Evolutionary conservation across 345 rosid genomes (phyloP).

Genomic region (Salix caprea): DNA sequence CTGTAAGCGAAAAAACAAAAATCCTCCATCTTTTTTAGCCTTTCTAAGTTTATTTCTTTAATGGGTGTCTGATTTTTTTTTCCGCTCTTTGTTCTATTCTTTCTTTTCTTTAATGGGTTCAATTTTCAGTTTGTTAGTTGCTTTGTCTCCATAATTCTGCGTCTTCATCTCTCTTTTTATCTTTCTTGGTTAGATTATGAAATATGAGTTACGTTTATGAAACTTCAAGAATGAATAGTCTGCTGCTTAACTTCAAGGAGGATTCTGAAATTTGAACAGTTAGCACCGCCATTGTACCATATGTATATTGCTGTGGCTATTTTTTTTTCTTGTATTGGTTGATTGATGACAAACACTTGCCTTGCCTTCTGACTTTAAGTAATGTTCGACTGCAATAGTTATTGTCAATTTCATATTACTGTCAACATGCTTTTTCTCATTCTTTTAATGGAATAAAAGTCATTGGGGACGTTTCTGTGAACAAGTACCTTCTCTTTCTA

Average conservation of each 20-base stretch:
- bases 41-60: not conserved
- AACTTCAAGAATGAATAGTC: not conserved
- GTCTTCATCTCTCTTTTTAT: not conserved
- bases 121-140: not conserved
- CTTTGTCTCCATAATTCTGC: not conserved
- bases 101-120: slow-evolving; percentile 2
- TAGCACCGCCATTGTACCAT: not conserved
- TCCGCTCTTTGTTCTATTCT: not conserved
- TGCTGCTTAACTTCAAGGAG: not conserved
- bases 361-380: not conserved
- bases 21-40: not conserved
- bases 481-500: not conserved
- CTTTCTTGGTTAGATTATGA: not conserved
- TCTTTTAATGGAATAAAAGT: not conserved
- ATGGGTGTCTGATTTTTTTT: slow-evolving; percentile 8
- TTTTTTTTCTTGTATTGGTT: not conserved
- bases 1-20: slow-evolving; percentile 38
- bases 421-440: not conserved
- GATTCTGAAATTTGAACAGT: not conserved
- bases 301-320: not conserved
- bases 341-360: not conserved
- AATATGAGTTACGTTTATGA: not conserved
- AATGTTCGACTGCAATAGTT: not conserved
- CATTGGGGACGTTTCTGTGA: not conserved
- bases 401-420: not conserved